Base-by-base conservation (phyloP, 345 rosid species). In the Capsella bursapastoris region DNA sequence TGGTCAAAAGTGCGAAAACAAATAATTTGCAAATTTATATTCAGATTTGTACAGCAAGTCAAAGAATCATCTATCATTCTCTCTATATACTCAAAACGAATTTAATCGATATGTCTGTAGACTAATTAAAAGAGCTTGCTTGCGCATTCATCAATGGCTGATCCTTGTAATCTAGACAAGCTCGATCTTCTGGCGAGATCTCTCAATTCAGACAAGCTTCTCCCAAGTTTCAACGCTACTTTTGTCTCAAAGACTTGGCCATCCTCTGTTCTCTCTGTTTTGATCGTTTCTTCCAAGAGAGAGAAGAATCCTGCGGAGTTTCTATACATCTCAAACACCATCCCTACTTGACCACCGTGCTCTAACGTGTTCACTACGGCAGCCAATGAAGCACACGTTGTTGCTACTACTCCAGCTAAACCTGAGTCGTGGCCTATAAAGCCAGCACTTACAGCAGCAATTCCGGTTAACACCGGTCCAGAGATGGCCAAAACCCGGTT, bases 281-380 rank as follows among this genome's bases (percentile, higher is more conserved):
- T 40, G 15, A 78, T 70, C 9, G 79, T 49, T 16, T 74, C 71
- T 61, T 74, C 79, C 53, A 81, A 50, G 7, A 43, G 40, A 43
- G 68, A 68, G 55, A 77, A 78, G 45, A 68, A 77, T n/a, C 84
- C 75, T 0, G 80, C 74, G 8, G 51, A 47, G 74, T 59, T 64
- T 13, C 78, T 52, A 41, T 71, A 75, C 82, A 75, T 82, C 65
- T 78, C 80, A 29, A 67, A 75, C 63, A 75, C 68, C 80, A 74
- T 74, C n/a, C 80, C 80, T 0, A 82, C 75, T 75, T 74, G 84
- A 22, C 77, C 68, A 5, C 75, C 79, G 12, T 80, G 74, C 67
- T 75, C 80, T 65, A 80, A 59, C 7, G 71, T 65, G 69, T 47
- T 75, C 40, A 66, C 71, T 14, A 76, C 31, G 14, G 79, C 32